Conservation (phyloP, 805 yeast genomes). For the Barnettozyma sucrosica region DNA sequence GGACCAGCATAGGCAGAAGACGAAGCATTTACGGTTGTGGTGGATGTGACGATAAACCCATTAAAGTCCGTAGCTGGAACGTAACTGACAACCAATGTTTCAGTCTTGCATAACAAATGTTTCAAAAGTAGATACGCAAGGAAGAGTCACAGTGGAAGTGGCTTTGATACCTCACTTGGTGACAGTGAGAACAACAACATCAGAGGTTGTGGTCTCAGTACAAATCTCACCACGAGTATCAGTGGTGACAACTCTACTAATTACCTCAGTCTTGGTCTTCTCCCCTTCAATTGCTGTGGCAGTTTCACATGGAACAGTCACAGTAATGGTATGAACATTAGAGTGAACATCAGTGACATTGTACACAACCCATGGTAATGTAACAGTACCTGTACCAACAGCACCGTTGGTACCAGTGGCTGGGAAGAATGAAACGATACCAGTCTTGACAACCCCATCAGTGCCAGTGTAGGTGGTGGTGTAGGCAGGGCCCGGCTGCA, state of each 20-base stretch:
- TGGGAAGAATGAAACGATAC: too few species aligned
- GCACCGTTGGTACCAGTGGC: too few species aligned
- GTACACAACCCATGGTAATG: neutral
- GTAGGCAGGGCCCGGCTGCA: too few species aligned
- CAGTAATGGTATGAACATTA: conserved; percentile 1
- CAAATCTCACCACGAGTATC: neutral
- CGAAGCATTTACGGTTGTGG: neutral
- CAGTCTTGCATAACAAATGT: conserved; percentile 3
- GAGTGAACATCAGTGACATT: conserved; percentile 3
- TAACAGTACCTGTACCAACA: conserved; percentile 1
- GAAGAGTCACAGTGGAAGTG: conserved; percentile 6
- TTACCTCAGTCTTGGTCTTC: neutral
- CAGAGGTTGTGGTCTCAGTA: neutral
- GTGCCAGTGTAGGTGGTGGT: too few species aligned
- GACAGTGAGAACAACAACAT: conserved; percentile 2
- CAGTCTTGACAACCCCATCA: too few species aligned
- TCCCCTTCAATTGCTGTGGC: neutral
- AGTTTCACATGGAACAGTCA: conserved; percentile 6
- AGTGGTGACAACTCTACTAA: conserved; percentile 4
- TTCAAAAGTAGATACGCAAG: conserved; percentile 2
- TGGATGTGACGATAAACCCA: neutral
- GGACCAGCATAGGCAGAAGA: neutral
- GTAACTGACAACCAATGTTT: conserved; percentile 3
- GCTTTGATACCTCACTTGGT: neutral
- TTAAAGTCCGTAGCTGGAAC: conserved; percentile 2